These are phyloP conservation scores for Hymenoscyphus scutula DNA, from an alignment of 2,329 filamentous ascomycete genomes.

Conservation along the genomic window DNA sequence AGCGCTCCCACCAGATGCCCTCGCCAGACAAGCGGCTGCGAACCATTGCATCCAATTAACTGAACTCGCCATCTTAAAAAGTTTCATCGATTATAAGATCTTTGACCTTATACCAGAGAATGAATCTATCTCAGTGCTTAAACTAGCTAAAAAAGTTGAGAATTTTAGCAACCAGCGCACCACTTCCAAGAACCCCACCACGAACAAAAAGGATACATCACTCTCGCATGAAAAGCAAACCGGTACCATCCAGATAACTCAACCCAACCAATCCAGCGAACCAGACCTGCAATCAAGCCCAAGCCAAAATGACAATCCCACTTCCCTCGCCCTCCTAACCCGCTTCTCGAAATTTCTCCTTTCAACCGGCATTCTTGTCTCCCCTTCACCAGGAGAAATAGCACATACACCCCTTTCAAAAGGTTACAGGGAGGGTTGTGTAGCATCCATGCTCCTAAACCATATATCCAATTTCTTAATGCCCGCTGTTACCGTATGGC, in stretches of 20 bases:
- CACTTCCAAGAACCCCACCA: not conserved
- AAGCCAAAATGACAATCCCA: no score
- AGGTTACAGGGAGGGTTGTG: not conserved
- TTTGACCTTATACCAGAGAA: not conserved
- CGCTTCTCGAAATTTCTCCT: not conserved
- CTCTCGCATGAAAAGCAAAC: not conserved
- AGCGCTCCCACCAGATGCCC: not conserved
- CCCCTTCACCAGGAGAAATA: not conserved
- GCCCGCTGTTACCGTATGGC: not conserved
- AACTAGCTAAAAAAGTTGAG: not conserved
- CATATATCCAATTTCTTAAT: not conserved
- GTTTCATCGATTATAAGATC: not conserved
- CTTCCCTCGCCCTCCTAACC: not conserved
- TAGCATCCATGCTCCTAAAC: not conserved
- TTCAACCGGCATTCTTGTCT: not conserved
- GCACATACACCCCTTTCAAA: not conserved
- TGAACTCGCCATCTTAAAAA: not conserved
- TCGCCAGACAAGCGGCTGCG: not conserved
- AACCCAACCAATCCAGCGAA: no score
- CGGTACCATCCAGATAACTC: no score
- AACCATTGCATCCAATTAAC: not conserved
- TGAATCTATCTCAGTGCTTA: not conserved
- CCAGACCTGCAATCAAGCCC: no score
- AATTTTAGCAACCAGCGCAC: no score
- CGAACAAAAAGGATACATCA: not conserved